These are phyloP conservation scores for Sanghuangporus weigelae DNA, from an alignment of 1,284 basidiomycete genomes.

Conservation along the genomic window DNA sequence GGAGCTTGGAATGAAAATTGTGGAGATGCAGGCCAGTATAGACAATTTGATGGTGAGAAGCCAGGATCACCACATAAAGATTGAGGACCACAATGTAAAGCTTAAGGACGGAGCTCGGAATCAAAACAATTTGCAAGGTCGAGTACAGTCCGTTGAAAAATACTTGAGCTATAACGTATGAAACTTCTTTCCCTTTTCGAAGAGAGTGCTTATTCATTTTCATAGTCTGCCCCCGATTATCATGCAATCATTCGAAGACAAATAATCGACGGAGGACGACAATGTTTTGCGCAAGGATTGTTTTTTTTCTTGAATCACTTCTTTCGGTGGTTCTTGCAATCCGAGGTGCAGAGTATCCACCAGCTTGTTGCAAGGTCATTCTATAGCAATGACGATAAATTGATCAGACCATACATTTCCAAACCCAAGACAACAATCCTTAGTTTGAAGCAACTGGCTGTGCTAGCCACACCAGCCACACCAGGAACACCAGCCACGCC, in stretches of 20 bases:
- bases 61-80: no score
- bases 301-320: not conserved
- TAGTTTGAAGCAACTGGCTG: no score
- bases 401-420: no score
- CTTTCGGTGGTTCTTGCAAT: not conserved
- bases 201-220: not conserved
- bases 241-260: not conserved
- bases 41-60: no score
- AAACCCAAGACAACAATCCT: no score
- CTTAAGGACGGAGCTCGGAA: not conserved
- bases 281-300: not conserved
- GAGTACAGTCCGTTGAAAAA: not conserved
- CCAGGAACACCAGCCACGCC: no score
- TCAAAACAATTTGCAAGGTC: not conserved
- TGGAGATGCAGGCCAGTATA: no score
- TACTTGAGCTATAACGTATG: not conserved
- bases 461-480: no score
- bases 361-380: no score
- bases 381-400: not conserved
- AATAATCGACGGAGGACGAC: not conserved
- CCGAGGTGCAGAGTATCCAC: no score
- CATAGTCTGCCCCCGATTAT: not conserved
- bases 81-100: not conserved
- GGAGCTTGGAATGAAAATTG: no score
- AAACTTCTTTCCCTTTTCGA: not conserved